These are phyloP conservation scores for Rhipidocladum racemiflorum DNA, from an alignment of 176 grass and related monocot genomes.

Conservation along the genomic window DNA sequence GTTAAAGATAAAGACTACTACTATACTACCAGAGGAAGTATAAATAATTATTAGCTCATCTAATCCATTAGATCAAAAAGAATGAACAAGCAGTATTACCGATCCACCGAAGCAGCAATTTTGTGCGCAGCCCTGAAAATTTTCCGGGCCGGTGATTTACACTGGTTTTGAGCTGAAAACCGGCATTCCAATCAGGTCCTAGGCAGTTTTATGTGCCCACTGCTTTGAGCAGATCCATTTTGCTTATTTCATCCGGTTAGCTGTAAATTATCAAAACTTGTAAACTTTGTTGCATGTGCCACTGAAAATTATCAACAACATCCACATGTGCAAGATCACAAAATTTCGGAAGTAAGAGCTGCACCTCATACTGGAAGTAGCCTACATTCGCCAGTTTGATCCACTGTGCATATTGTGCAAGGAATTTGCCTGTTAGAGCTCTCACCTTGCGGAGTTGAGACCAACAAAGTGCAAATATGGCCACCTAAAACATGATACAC, in stretches of 20 bases:
- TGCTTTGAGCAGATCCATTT: slow-evolving; percentile 15
- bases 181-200: too few species aligned
- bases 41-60: too few species aligned
- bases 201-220: not conserved
- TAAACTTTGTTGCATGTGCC: not conserved
- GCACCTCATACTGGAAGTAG: slow-evolving; percentile 2
- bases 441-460: not conserved
- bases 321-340: not conserved
- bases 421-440: not conserved
- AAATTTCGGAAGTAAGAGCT: not conserved
- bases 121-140: too few species aligned
- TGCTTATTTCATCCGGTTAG: not conserved
- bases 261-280: not conserved
- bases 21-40: too few species aligned
- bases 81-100: too few species aligned
- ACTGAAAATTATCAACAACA: not conserved
- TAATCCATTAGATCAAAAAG: too few species aligned
- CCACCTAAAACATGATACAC: not conserved
- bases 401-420: not conserved
- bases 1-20: too few species aligned
- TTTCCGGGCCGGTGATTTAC: too few species aligned
- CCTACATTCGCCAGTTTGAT: not conserved
- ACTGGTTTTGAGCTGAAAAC: too few species aligned
- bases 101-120: too few species aligned
- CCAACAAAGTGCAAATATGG: not conserved